Evolutionary conservation across 73 alveolate species (phyloP), one percentile per base, ranked within the genome.

Genomic region (Paramecium tetraurelia): DNA sequence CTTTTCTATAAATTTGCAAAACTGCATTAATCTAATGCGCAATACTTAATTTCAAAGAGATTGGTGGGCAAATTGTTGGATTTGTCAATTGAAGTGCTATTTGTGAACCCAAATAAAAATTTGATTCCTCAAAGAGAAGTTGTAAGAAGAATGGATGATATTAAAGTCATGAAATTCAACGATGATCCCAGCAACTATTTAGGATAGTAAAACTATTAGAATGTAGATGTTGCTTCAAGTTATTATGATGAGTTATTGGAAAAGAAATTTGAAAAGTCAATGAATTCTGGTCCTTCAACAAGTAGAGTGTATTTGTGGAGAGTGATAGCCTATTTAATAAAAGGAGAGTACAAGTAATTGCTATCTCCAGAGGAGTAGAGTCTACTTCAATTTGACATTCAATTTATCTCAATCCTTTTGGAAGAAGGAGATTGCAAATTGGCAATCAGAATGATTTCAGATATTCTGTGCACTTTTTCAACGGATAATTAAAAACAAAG

Each of bases 401-500:
- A 20, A 24, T 20, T 29, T 40, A 76, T 76, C 3, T 18, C 7
- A 4, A 21, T 7, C 0, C 48, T 76, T 9, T 76, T 76, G 0
- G 89, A 76, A 76, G 89, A 76, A 38, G 89, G 89, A 36, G 89
- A 76, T 41, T 38, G 89, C 12, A 76, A 76, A 76, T 41, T 76
- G 22, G 48, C 58, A 7, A 76, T 76, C n/a, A 76, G 89, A 43
- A 76, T 76, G 89, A 76, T 76, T 10, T 36, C 89, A 38, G 89
- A 76, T 14, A 76, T 76, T 40, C n/a, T 76, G 18, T 36, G 58
- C 11, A 16, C 4, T 18, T 41, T 3, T 0, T n/a, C 71, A 1
- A 16, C 8, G 22, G 72, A 76, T 12, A 76, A 76, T 76, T 7
- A 38, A 43, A 41, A 76, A 76, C 9, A 24, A 43, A 20, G 70